Evolutionary conservation across 495 filamentous ascomycete genomes (phyloP).

Genomic region (Aspergillus campestris): DNA sequence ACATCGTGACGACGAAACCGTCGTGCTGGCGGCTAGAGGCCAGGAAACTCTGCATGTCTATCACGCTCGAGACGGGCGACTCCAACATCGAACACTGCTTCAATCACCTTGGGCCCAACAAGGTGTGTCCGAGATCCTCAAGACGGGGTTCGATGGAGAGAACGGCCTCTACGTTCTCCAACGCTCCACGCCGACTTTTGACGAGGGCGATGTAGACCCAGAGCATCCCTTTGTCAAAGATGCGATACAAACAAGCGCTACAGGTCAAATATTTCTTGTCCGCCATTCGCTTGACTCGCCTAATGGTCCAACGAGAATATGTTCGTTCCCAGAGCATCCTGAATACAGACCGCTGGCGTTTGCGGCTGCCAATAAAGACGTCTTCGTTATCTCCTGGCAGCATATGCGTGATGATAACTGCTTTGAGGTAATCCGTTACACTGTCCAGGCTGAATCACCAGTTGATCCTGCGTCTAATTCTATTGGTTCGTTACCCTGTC

Average conservation of each 20-base stretch:
- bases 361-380: slow-evolving; percentile 13
- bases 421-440: slow-evolving; percentile 26
- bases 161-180: slow-evolving; percentile 24
- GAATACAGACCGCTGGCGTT: slow-evolving; percentile 27
- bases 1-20: background rate
- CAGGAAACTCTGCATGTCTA: slow-evolving; percentile 23
- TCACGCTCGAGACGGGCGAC: slow-evolving; percentile 8
- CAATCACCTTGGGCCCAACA: slow-evolving; percentile 15
- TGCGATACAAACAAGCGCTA: slow-evolving; percentile 15
- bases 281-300: slow-evolving; percentile 13
- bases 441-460: background rate
- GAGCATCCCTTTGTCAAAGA: slow-evolving; percentile 32
- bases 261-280: slow-evolving; percentile 21
- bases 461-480: slow-evolving; percentile 2
- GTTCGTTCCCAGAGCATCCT: slow-evolving; percentile 21
- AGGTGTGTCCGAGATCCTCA: slow-evolving; percentile 23
- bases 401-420: slow-evolving; percentile 15
- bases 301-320: slow-evolving; percentile 14
- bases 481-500: slow-evolving; percentile 9
- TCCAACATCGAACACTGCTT: slow-evolving; percentile 7
- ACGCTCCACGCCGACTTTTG: slow-evolving; percentile 20
- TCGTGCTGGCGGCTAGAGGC: slow-evolving; percentile 19
- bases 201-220: slow-evolving; percentile 12
- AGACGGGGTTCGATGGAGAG: slow-evolving; percentile 19
- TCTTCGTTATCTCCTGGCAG: slow-evolving; percentile 38